These are phyloP conservation scores for Monosporascus sp. DNA, from an alignment of 2,329 filamentous ascomycete genomes.

Conservation along the genomic window DNA sequence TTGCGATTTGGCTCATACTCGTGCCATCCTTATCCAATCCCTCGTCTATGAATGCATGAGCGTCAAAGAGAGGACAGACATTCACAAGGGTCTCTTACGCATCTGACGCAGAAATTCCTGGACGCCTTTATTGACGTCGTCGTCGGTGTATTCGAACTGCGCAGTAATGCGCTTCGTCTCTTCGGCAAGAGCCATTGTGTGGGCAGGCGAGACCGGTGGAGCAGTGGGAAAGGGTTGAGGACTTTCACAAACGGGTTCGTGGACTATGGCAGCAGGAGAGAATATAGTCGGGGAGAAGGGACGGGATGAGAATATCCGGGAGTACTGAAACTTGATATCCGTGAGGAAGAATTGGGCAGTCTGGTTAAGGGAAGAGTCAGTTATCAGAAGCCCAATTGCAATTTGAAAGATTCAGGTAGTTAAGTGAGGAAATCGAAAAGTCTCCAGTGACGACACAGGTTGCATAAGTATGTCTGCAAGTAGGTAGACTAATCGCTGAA, in stretches of 20 bases:
- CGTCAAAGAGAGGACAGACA: not conserved
- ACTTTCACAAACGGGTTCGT: slow-evolving; percentile 50
- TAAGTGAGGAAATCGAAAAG: not conserved
- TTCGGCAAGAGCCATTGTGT: slow-evolving; percentile 58
- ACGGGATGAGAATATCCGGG: slow-evolving; percentile 27
- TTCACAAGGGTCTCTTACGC: slow-evolving; percentile 46
- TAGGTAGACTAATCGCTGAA: not conserved
- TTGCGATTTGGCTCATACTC: slow-evolving; percentile 91
- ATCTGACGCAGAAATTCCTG: slow-evolving; percentile 84
- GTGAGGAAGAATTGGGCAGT: slow-evolving; percentile 48
- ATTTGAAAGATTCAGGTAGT: slow-evolving; percentile 9
- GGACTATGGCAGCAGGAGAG: slow-evolving; percentile 35
- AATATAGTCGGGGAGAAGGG: slow-evolving; percentile 31
- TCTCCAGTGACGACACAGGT: not conserved
- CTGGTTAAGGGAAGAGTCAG: slow-evolving; percentile 27
- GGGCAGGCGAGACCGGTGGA: slow-evolving; percentile 49
- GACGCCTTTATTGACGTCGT: slow-evolving; percentile 74
- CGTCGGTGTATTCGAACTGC: slow-evolving; percentile 79
- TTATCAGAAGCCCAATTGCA: slow-evolving; percentile 12
- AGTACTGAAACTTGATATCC: slow-evolving; percentile 42
- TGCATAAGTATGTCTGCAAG: not conserved
- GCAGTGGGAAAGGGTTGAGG: slow-evolving; percentile 49
- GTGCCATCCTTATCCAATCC: slow-evolving; percentile 74
- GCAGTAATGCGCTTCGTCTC: slow-evolving; percentile 76
- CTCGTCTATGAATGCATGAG: slow-evolving; percentile 54